These are phyloP conservation scores for Penicillium coprophilum DNA, from an alignment of 495 filamentous ascomycete species.

Conservation along the genomic window DNA sequence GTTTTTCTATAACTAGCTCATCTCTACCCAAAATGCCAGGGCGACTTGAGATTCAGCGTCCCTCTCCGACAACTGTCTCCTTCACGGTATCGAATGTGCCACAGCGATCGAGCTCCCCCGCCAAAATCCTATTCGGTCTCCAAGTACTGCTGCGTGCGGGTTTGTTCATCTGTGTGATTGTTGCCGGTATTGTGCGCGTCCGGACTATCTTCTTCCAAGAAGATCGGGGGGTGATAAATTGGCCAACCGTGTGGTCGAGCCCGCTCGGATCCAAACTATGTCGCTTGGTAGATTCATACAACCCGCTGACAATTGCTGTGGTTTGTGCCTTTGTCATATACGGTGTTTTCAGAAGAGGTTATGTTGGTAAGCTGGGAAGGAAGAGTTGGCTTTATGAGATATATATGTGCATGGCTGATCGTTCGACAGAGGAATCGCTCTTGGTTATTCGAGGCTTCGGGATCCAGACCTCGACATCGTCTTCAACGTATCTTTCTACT, in stretches of 20 bases:
- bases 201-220: slow-evolving; percentile 28
- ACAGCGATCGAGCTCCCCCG: slow-evolving; percentile 53
- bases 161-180: slow-evolving; percentile 40
- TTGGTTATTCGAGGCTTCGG: slow-evolving; percentile 86
- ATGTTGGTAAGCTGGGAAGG: slow-evolving; percentile 43
- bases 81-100: slow-evolving; percentile 79
- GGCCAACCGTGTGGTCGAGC: slow-evolving; percentile 39
- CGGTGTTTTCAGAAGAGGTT: slow-evolving; percentile 48
- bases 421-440: slow-evolving; percentile 70
- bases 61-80: slow-evolving; percentile 81
- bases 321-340: slow-evolving; percentile 40
- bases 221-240: slow-evolving; percentile 26
- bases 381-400: not conserved
- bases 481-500: slow-evolving; percentile 60
- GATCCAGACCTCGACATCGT: slow-evolving; percentile 79
- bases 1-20: not conserved
- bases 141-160: slow-evolving; percentile 51
- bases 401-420: slow-evolving; percentile 26
- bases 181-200: slow-evolving; percentile 42
- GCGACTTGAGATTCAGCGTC: slow-evolving; percentile 65
- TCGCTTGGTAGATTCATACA: slow-evolving; percentile 39
- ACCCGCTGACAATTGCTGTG: slow-evolving; percentile 29
- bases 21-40: slow-evolving; percentile 36
- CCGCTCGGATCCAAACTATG: slow-evolving; percentile 29
- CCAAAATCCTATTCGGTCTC: slow-evolving; percentile 52